These are phyloP conservation scores for Chionographis japonica DNA, from an alignment of 106 monocot genomes.

Conservation along the genomic window DNA sequence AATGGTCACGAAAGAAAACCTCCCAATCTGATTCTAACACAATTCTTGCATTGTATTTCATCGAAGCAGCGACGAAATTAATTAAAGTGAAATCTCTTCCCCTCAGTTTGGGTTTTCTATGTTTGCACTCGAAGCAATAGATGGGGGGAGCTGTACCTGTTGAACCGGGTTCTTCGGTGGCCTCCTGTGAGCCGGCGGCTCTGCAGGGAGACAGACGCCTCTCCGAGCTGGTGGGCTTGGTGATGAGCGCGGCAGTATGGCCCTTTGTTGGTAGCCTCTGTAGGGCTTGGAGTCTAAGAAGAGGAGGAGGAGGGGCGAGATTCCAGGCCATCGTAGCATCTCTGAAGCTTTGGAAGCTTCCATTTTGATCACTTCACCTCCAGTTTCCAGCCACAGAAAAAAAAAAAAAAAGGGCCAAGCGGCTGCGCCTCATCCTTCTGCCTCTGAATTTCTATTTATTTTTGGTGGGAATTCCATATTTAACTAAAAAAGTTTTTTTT, in stretches of 20 bases:
- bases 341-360: slow-evolving; percentile 1
- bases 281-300: slow-evolving; percentile 6
- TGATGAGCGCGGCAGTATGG: neutral
- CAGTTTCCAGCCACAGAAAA: slow-evolving; percentile 2
- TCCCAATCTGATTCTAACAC: no score
- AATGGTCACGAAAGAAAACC: no score
- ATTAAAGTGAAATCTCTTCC: no score
- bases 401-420: neutral
- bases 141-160: neutral
- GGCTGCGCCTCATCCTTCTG: slow-evolving; percentile 1
- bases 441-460: no score
- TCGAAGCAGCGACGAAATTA: no score
- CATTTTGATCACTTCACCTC: neutral
- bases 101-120: no score
- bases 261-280: slow-evolving; percentile 3
- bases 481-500: no score
- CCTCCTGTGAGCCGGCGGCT: slow-evolving; percentile 23
- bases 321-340: slow-evolving; percentile 36
- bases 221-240: slow-evolving; percentile 15
- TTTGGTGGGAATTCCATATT: no score
- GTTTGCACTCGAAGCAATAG: no score
- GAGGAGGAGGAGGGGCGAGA: slow-evolving; percentile 28
- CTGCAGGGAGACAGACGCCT: slow-evolving; percentile 6
- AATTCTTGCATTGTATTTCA: no score
- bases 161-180: slow-evolving; percentile 11